Conservation (phyloP, 208 protist species). For the Tetramitus jugosus region DNA sequence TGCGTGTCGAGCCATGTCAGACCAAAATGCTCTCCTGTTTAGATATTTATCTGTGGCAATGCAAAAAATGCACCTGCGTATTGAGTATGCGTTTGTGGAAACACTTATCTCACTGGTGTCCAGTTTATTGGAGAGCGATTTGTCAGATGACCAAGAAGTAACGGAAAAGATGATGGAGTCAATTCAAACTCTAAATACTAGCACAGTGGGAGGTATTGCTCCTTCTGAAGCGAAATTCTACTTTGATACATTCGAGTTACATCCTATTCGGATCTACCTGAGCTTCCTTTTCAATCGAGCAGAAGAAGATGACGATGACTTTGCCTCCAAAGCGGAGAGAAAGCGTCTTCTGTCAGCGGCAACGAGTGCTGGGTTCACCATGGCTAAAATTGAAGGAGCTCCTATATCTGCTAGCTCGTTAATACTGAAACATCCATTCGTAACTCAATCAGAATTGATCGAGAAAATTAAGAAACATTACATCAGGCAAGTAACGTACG, state of each 20-base stretch:
- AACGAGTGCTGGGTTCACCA: background rate
- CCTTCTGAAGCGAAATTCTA: no score
- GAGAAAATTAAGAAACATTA: constrained; percentile 12
- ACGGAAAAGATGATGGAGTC: background rate
- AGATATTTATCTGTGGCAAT: background rate
- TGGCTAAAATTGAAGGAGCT: constrained; percentile 9
- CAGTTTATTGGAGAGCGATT: no score
- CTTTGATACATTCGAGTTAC: constrained; percentile 1
- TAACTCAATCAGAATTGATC: background rate
- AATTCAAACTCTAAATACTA: background rate
- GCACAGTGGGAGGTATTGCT: no score
- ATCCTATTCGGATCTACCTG: background rate
- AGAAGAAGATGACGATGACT: no score
- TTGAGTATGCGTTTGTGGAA: background rate
- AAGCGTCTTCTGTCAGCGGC: no score
- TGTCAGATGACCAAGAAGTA: background rate
- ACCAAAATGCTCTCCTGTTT: background rate
- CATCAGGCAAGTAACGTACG: background rate
- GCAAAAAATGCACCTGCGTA: background rate
- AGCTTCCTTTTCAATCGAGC: background rate
- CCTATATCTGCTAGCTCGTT: background rate
- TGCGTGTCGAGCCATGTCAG: background rate
- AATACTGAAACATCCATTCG: constrained; percentile 1
- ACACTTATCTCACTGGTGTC: background rate
- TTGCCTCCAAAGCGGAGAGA: no score